A percentile compares a stretch with the other conserved stretches of the same genome.
Conservation (phyloP, 2,329 filamentous ascomycete species). For the Aureobasidium sp. region DNA sequence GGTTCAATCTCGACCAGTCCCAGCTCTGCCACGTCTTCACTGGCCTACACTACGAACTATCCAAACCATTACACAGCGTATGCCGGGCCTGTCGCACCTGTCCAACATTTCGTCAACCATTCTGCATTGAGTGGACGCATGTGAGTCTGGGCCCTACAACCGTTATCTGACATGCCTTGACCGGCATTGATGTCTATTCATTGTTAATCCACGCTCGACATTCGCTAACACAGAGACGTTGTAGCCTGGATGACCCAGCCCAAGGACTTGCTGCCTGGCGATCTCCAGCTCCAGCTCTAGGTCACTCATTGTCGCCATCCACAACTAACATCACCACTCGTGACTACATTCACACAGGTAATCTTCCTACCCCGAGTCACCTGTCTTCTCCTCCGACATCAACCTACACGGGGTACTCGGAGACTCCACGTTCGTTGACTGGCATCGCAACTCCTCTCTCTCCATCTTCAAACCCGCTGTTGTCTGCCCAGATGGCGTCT, state of each 20-base stretch:
- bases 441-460: constrained; percentile 23
- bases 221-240: constrained; percentile 16
- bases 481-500: constrained; percentile 24
- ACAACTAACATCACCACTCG: not conserved
- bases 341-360: constrained; percentile 24
- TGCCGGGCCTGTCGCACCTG: constrained; percentile 27
- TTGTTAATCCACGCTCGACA: constrained; percentile 21
- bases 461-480: constrained; percentile 14
- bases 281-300: constrained; percentile 22
- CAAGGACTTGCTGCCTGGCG: constrained; percentile 23
- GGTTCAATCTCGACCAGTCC: constrained; percentile 48
- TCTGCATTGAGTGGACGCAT: constrained; percentile 34
- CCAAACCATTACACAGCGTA: constrained; percentile 30
- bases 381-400: constrained; percentile 23
- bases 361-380: constrained; percentile 24
- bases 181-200: constrained; percentile 14
- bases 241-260: constrained; percentile 9
- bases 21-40: constrained; percentile 44
- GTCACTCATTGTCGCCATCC: constrained; percentile 6
- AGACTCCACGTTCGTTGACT: constrained; percentile 26
- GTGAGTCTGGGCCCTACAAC: constrained; percentile 36
- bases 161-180: constrained; percentile 13
- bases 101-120: constrained; percentile 34
- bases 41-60: constrained; percentile 33
- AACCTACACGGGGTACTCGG: constrained; percentile 26